A percentile compares a stretch with the other conserved stretches of the same genome.
phyloP scores from a whole-genome alignment of 1,284 basidiomycete species.

The Amylostereum areolatum region DNA sequence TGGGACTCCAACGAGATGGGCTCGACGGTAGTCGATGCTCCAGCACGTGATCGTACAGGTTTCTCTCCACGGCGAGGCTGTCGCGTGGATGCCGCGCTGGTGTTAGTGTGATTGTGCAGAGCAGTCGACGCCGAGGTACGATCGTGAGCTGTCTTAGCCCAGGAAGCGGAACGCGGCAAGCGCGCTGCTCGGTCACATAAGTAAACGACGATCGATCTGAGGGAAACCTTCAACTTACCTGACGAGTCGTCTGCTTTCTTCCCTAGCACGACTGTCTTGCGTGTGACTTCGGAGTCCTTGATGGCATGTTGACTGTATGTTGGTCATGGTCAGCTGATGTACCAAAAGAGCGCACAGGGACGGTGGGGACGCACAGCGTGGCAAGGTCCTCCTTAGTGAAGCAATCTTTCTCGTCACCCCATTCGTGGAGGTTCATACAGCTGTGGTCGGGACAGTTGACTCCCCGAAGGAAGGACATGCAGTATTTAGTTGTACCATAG shows the following conservation, averaged over 20 bases:
- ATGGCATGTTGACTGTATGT: constrained; percentile 74
- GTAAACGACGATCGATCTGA: constrained; percentile 19
- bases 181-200: constrained; percentile 30
- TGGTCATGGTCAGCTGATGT: constrained; percentile 15
- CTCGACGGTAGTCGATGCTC: constrained; percentile 20
- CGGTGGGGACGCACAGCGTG: constrained; percentile 59
- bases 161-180: constrained; percentile 79
- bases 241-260: constrained; percentile 57
- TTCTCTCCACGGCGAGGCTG: constrained; percentile 16
- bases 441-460: constrained; percentile 81
- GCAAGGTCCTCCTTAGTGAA: constrained; percentile 92
- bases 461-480: constrained; percentile 91
- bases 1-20: constrained; percentile 29
- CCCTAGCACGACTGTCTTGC: constrained; percentile 37
- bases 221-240: constrained; percentile 34
- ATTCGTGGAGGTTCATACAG: constrained; percentile 96
- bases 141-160: constrained; percentile 56
- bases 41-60: constrained; percentile 22
- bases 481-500: constrained; percentile 97
- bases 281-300: constrained; percentile 72
- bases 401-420: constrained; percentile 97
- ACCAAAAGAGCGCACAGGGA: background rate
- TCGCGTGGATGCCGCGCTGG: constrained; percentile 13
- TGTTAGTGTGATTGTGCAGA: constrained; percentile 24
- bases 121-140: constrained; percentile 17